Evolutionary conservation across 2,329 filamentous ascomycete species (phyloP), one percentile per base, ranked within the genome.

Genomic region (Fusarium fracticaudum): DNA sequence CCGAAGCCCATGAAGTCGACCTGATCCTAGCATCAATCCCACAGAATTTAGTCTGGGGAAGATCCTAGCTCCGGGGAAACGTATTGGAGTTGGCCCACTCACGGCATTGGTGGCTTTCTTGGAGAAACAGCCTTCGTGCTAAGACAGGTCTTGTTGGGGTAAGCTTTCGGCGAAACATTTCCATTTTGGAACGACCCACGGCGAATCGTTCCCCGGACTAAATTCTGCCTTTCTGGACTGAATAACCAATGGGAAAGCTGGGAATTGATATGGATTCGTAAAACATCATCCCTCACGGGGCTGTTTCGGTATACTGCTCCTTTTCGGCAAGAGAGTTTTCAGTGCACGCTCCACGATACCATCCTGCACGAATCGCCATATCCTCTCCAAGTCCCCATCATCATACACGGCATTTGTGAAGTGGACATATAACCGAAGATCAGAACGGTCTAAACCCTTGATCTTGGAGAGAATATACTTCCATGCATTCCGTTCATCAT

Each of bases 321-420:
- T 4, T 31, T 31, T 31, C 10, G 29, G 10, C 29, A 31, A 31
- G 14, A 48, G 7, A 15, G 3, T 11, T 5, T n/a, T 8, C 15
- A 51, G 17, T 8, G 7, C 15, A 35, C 22, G 29, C 4, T 4
- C 9, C 6, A 37, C 4, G 8, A 26, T 22, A 3, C 3, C 4
- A 7, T 37, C 31, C 7, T 38, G 3, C 2, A 37, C 4, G 12
- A 0, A 11, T 26, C 12, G n/a, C 17, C n/a, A 38, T 38, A 33
- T 33, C 31, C 12, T 13, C 5, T 2, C 1, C 31, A 33, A 33
- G 31, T 33, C 31, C 2, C 31, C 31, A 33, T 33, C 33, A 22
- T 15, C 33, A 17, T 26, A 53, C 0, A 38, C 17, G 1, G 5
- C 6, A 10, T 35, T 6, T 26, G 11, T 26, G 22, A 17, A 22